Conservation (phyloP, 1,139 yeast species). For the Yamadazyma trypodendri region DNA sequence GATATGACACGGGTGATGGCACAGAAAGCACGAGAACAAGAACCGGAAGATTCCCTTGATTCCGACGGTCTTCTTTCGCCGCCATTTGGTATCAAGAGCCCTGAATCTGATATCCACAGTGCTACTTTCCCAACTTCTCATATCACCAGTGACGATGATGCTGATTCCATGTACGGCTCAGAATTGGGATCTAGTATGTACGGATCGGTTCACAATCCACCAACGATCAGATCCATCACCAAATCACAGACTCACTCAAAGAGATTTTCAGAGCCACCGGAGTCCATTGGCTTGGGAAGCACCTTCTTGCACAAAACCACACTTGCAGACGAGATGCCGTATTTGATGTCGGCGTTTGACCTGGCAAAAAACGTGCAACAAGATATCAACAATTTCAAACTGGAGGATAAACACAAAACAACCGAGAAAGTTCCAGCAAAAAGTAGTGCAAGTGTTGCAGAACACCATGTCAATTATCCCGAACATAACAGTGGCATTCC, state of each 20-base stretch:
- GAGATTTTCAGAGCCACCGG: no score
- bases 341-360: slow-evolving; percentile 56
- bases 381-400: slow-evolving; percentile 42
- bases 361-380: slow-evolving; percentile 52
- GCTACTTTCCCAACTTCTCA: slow-evolving; percentile 6
- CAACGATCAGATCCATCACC: slow-evolving; percentile 45
- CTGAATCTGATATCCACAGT: slow-evolving; percentile 5
- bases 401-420: slow-evolving; percentile 17
- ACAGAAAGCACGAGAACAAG: slow-evolving; percentile 7
- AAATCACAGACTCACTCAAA: slow-evolving; percentile 15
- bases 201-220: slow-evolving; percentile 32
- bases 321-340: slow-evolving; percentile 55
- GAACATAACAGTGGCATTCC: slow-evolving; percentile 30
- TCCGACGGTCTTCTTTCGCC: slow-evolving; percentile 6
- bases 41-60: slow-evolving; percentile 4
- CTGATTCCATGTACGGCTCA: slow-evolving; percentile 26
- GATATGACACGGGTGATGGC: slow-evolving; percentile 5
- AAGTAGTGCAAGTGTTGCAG: background rate
- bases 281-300: slow-evolving; percentile 22
- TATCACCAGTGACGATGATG: slow-evolving; percentile 14
- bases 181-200: slow-evolving; percentile 29
- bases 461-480: slow-evolving; percentile 16
- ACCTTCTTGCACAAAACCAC: slow-evolving; percentile 43
- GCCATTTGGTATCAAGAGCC: slow-evolving; percentile 6
- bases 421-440: slow-evolving; percentile 1